Conservation (phyloP, 2,329 filamentous ascomycete species). For the Penicillium hordei region DNA sequence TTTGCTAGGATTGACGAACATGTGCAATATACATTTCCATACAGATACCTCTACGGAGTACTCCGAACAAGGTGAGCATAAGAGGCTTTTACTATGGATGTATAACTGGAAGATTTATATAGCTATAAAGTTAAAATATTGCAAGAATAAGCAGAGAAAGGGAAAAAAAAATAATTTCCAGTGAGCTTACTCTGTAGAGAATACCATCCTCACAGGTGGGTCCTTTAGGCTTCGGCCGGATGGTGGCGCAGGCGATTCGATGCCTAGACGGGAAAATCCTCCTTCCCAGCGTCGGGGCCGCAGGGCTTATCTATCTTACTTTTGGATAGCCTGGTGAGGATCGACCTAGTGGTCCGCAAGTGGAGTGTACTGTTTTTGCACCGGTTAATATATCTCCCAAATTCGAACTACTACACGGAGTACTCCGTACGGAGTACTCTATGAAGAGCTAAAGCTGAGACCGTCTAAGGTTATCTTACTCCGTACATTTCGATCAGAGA, state of each 20-base stretch:
- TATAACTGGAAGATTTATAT: background rate
- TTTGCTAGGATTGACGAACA: conserved; percentile 1
- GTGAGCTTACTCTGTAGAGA: conserved; percentile 13
- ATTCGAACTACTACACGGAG: conserved; percentile 5
- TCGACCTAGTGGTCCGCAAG: conserved; percentile 21
- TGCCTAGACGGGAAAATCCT: conserved; percentile 27
- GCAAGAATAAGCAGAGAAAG: background rate
- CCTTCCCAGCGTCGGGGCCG: conserved; percentile 22
- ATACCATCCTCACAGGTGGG: conserved; percentile 18
- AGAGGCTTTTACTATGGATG: background rate
- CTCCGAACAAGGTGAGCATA: background rate
- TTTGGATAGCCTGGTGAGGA: conserved; percentile 18
- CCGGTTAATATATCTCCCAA: conserved; percentile 4
- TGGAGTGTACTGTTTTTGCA: conserved; percentile 18
- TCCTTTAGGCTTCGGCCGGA: conserved; percentile 20
- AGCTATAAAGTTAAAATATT: background rate
- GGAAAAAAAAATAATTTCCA: background rate
- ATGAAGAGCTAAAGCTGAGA: conserved; percentile 19
- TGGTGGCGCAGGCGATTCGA: conserved; percentile 23
- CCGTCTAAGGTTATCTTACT: conserved; percentile 3
- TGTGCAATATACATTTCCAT: background rate
- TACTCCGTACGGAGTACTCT: too few species aligned
- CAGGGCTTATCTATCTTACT: conserved; percentile 29
- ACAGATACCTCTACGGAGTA: background rate
- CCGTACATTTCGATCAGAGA: too few species aligned